These are phyloP conservation scores for Colletotrichum liriopes DNA, from an alignment of 2,329 filamentous ascomycete genomes.

Conservation along the genomic window DNA sequence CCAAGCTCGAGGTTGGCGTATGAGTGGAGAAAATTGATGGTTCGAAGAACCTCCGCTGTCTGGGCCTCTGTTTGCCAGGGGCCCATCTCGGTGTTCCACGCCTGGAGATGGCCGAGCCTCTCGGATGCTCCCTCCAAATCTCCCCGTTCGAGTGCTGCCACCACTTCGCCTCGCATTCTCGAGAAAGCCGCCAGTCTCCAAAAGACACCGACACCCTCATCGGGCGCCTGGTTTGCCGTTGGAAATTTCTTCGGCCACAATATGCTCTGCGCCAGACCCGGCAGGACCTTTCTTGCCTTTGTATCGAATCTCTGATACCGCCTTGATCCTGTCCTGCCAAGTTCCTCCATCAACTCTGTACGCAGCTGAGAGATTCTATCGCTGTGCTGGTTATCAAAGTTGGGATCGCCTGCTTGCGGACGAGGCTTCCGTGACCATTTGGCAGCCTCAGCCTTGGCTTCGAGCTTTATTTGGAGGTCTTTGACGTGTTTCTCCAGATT, in stretches of 20 bases:
- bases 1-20: slow-evolving; percentile 17
- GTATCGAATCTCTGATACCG: neutral
- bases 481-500: neutral
- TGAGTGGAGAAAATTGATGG: slow-evolving; percentile 29
- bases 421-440: slow-evolving; percentile 13
- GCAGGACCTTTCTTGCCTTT: neutral
- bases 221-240: neutral
- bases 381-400: neutral
- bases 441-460: slow-evolving; percentile 22
- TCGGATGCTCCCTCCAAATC: slow-evolving; percentile 1
- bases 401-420: neutral
- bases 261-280: neutral
- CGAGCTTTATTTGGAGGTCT: slow-evolving; percentile 5
- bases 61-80: slow-evolving; percentile 14
- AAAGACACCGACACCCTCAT: neutral
- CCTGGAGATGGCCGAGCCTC: slow-evolving; percentile 8
- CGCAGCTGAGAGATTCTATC: slow-evolving; percentile 7
- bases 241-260: neutral
- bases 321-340: neutral
- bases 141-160: slow-evolving; percentile 16
- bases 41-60: slow-evolving; percentile 14
- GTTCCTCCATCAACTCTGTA: slow-evolving; percentile 5
- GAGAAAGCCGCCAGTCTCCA: slow-evolving; percentile 35
- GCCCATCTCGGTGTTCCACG: neutral
- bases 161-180: slow-evolving; percentile 24